Evolutionary conservation across 164 flowering plant genomes (phyloP).

Genomic region (Vitis rotundifolia): DNA sequence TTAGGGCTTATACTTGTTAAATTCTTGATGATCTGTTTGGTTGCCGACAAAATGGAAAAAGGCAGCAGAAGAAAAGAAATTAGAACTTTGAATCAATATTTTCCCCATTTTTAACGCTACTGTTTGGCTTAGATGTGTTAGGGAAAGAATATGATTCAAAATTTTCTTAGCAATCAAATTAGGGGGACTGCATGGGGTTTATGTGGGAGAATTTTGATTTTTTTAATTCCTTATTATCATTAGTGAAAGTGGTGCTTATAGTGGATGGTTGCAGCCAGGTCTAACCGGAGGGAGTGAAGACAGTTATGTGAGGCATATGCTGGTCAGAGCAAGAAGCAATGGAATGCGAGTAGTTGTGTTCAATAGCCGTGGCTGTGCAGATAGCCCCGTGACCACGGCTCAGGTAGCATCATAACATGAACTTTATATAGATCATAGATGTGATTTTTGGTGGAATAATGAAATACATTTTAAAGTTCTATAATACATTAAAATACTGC

Average conservation of each 20-base stretch:
- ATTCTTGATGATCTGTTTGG: background rate
- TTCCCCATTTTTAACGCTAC: background rate
- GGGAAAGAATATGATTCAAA: no score
- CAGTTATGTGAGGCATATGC: conserved; percentile 86
- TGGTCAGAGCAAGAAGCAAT: conserved; percentile 61
- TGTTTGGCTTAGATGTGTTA: no score
- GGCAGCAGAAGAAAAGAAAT: background rate
- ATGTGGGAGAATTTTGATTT: background rate
- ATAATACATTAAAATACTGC: background rate
- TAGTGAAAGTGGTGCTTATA: conserved; percentile 7
- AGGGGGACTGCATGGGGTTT: background rate
- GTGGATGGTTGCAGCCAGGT: conserved; percentile 72
- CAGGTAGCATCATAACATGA: conserved; percentile 44
- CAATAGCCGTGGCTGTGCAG: conserved; percentile 92
- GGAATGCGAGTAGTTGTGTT: conserved; percentile 90
- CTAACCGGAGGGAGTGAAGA: conserved; percentile 93
- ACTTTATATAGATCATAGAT: no score
- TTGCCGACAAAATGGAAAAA: background rate
- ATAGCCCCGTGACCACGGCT: conserved; percentile 84
- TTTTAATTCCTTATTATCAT: background rate
- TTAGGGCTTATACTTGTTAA: no score
- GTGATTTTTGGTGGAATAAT: background rate
- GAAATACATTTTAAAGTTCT: background rate
- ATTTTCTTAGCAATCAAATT: no score
- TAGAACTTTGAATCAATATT: background rate